Percentiles rank a stretch among this genome's conserved stretches.
Conservation (phyloP, 202 grass and related monocot genomes). For the Carex sylvatica region DNA sequence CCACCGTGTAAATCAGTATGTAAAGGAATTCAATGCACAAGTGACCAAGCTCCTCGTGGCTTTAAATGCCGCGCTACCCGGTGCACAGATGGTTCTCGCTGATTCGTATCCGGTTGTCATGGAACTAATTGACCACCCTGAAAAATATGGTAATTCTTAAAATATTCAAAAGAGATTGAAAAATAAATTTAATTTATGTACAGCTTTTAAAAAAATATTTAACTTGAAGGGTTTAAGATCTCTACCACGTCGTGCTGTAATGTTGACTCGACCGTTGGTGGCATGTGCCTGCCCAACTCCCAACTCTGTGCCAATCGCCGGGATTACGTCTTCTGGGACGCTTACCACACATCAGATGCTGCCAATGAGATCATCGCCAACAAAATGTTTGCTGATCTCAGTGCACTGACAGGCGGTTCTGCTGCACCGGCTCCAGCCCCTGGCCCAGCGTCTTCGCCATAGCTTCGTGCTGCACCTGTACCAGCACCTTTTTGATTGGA, state of each 20-base stretch:
- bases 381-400: constrained; percentile 53
- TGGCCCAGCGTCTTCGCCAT: not conserved
- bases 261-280: constrained; percentile 73
- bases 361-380: constrained; percentile 80
- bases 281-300: constrained; percentile 90
- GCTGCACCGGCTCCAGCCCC: constrained; percentile 26
- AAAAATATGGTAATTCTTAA: constrained; percentile 49
- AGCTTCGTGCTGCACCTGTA: constrained; percentile 4
- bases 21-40: constrained; percentile 62
- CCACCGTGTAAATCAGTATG: constrained; percentile 65
- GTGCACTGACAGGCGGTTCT: constrained; percentile 13
- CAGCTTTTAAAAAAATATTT: not conserved
- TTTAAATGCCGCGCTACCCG: constrained; percentile 60
- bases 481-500: constrained; percentile 13
- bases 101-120: constrained; percentile 72
- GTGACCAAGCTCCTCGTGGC: constrained; percentile 38
- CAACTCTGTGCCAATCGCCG: constrained; percentile 59
- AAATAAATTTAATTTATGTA: not conserved
- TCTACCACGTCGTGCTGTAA: constrained; percentile 94
- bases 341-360: constrained; percentile 87
- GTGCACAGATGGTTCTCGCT: constrained; percentile 59
- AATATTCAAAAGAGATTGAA: not conserved
- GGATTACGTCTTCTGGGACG: constrained; percentile 90
- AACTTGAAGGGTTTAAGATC: constrained; percentile 61
- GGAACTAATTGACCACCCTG: constrained; percentile 76